Conservation (phyloP, 2,329 filamentous ascomycete genomes). For the Aschersonia sp. region DNA sequence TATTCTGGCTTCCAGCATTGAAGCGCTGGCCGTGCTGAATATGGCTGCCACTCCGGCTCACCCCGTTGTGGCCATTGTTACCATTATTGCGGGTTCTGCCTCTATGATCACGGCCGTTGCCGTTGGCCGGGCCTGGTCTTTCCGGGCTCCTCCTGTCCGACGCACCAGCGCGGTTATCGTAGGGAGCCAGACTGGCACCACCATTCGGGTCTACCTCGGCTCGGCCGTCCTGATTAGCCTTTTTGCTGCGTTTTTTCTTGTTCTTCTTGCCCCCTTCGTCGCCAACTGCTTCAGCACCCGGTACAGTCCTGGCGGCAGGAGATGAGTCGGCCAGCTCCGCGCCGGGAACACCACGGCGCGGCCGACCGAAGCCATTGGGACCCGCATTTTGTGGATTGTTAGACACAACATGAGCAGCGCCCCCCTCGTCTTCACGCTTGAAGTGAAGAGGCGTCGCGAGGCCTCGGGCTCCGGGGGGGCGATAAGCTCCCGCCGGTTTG, state of each 20-base stretch:
- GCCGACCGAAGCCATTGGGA: conserved; percentile 65
- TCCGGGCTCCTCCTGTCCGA: conserved; percentile 46
- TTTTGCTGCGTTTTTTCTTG: conserved; percentile 96
- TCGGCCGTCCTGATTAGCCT: conserved; percentile 67
- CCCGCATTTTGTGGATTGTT: conserved; percentile 60
- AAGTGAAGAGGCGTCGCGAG: conserved; percentile 82
- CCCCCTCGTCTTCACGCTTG: conserved; percentile 94
- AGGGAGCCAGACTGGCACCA: conserved; percentile 30
- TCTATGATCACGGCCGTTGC: conserved; percentile 30
- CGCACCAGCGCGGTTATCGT: conserved; percentile 19
- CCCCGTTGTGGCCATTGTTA: conserved; percentile 13
- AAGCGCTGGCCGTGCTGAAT: conserved; percentile 24
- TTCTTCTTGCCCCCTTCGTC: conserved; percentile 74
- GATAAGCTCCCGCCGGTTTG: conserved; percentile 93
- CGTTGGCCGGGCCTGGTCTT: conserved; percentile 34
- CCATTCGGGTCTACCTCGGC: conserved; percentile 26
- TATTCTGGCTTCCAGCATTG: conserved; percentile 12
- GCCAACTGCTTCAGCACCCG: conserved; percentile 46
- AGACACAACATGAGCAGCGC: conserved; percentile 68
- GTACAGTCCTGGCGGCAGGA: conserved; percentile 53
- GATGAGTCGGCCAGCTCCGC: conserved; percentile 58
- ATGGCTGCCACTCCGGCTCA: conserved; percentile 35
- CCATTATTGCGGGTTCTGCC: conserved; percentile 41
- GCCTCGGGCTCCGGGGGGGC: conserved; percentile 84
- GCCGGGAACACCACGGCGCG: conserved; percentile 70